Evolutionary conservation across 1,284 basidiomycete genomes (phyloP).

Genomic region (Trametes pubescens): DNA sequence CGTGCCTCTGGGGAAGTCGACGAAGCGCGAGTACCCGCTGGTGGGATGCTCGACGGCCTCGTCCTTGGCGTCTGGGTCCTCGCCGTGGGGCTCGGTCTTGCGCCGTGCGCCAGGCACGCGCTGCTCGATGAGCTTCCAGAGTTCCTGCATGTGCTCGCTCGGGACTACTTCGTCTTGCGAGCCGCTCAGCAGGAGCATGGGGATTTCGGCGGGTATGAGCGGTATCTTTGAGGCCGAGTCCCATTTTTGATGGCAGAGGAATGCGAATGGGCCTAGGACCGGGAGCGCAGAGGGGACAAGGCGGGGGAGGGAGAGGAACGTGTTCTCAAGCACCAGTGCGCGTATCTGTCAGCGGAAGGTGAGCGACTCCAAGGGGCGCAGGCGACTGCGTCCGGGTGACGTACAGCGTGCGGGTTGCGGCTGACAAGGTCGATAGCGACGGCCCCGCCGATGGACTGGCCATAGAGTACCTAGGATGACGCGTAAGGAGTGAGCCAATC

Average conservation of each 20-base stretch:
- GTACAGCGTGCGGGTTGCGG: conserved; percentile 75
- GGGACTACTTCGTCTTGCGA: conserved; percentile 87
- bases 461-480: conserved; percentile 74
- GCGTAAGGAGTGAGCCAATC: conserved; percentile 3
- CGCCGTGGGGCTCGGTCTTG: conserved; percentile 14
- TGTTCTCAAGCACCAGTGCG: conserved; percentile 94
- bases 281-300: conserved; percentile 88
- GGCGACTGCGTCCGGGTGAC: conserved; percentile 27
- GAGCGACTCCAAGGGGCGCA: not conserved
- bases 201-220: conserved; percentile 72
- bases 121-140: conserved; percentile 71
- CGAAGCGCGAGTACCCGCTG: conserved; percentile 34
- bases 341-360: conserved; percentile 53
- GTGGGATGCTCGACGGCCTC: conserved; percentile 16
- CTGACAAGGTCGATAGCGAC: conserved; percentile 91
- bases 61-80: conserved; percentile 23
- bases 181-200: conserved; percentile 91
- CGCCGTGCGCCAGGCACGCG: conserved; percentile 42
- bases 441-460: conserved; percentile 97
- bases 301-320: conserved; percentile 83
- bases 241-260: conserved; percentile 93
- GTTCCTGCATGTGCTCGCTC: conserved; percentile 81
- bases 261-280: conserved; percentile 77
- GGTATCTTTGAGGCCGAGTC: conserved; percentile 79
- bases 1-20: conserved; percentile 40